Conservation (phyloP, 768 basidiomycete species). For the Pisolithus marmoratus region DNA sequence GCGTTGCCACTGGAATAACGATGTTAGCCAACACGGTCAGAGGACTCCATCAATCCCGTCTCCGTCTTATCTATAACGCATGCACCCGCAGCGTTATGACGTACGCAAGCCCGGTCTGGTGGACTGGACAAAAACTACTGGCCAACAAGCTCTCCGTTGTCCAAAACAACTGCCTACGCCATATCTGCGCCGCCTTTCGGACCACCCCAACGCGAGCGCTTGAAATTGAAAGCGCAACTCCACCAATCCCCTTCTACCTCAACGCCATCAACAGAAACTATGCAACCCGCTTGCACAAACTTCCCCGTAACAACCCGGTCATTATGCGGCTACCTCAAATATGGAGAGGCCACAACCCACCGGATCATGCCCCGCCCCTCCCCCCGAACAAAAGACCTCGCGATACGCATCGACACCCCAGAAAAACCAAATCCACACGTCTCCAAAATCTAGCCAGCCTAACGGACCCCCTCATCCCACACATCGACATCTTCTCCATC, state of each 20-base stretch:
- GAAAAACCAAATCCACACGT: no score
- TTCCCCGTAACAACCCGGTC: neutral
- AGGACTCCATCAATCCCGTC: constrained; percentile 13
- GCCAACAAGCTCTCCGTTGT: neutral
- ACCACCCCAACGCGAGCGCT: constrained; percentile 28
- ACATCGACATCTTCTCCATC: no score
- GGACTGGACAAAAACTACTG: neutral
- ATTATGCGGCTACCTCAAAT: no score
- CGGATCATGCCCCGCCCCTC: no score
- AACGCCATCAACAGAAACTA: neutral
- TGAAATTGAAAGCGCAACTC: constrained; percentile 28
- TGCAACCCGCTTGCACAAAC: constrained; percentile 7
- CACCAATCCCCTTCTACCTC: constrained; percentile 16
- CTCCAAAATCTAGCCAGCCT: no score
- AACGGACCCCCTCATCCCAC: no score
- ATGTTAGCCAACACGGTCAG: no score
- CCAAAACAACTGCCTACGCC: constrained; percentile 9
- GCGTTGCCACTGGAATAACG: constrained; percentile 12
- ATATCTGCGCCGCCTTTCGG: constrained; percentile 29
- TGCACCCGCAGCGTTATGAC: neutral
- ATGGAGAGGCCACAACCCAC: no score
- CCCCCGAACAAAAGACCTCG: no score
- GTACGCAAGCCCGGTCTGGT: no score
- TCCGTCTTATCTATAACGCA: neutral
- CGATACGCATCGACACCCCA: no score